A percentile compares a stretch with the other conserved stretches of the same genome.
These are phyloP conservation scores for Coemansia sp. DNA, from an alignment of 192 early-diverging fungal species.

Conservation along the genomic window DNA sequence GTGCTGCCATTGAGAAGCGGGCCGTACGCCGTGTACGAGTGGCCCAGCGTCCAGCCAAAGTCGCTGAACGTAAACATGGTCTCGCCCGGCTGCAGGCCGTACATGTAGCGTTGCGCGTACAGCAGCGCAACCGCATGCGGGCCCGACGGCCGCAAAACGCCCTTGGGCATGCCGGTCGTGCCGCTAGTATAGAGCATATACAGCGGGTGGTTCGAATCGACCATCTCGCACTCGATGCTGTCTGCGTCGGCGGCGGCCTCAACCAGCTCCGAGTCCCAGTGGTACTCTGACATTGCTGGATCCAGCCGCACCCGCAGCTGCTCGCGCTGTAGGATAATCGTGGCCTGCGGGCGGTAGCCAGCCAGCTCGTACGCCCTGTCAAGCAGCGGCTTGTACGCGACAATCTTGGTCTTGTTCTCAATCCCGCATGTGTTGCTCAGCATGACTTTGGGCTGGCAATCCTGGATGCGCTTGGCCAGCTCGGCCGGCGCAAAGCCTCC, in stretches of 20 bases:
- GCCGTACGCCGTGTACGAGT: slow-evolving; percentile 79
- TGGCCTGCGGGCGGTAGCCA: slow-evolving; percentile 29
- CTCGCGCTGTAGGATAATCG: slow-evolving; percentile 71
- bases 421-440: slow-evolving; percentile 78
- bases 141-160: slow-evolving; percentile 51
- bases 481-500: slow-evolving; percentile 76
- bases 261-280: slow-evolving; percentile 59
- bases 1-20: slow-evolving; percentile 76
- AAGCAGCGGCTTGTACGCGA: slow-evolving; percentile 78
- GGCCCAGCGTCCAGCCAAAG: slow-evolving; percentile 88
- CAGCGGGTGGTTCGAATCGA: slow-evolving; percentile 69
- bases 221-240: slow-evolving; percentile 54
- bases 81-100: slow-evolving; percentile 71
- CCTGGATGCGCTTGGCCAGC: slow-evolving; percentile 81
- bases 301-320: slow-evolving; percentile 54
- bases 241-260: slow-evolving; percentile 38
- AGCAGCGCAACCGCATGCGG: slow-evolving; percentile 72
- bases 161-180: slow-evolving; percentile 80
- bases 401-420: slow-evolving; percentile 63
- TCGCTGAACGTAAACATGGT: slow-evolving; percentile 80
- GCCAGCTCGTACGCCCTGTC: slow-evolving; percentile 67
- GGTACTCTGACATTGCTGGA: slow-evolving; percentile 22
- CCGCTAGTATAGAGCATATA: slow-evolving; percentile 82
- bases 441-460: slow-evolving; percentile 71
- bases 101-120: slow-evolving; percentile 71